Conservation (phyloP, 2,329 filamentous ascomycete species). For the Hypoxylon sp. region DNA sequence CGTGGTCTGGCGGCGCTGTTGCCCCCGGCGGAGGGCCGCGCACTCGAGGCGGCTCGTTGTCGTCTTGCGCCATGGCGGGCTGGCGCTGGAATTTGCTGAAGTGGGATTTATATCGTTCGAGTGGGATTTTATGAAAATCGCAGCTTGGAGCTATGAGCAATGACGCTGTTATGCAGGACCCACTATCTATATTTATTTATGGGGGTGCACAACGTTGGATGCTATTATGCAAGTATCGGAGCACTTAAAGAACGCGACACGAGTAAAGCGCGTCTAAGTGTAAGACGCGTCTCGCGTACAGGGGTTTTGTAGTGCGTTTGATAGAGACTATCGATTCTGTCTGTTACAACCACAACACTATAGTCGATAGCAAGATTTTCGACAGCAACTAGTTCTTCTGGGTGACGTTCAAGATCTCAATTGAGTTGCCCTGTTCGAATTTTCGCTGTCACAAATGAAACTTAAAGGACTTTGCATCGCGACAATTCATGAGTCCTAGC, state of each 20-base stretch:
- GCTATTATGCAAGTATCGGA: constrained; percentile 25
- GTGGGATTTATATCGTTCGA: constrained; percentile 24
- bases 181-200: constrained; percentile 16
- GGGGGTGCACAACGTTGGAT: not conserved
- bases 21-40: constrained; percentile 54
- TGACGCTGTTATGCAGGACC: constrained; percentile 35
- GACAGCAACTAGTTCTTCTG: not conserved
- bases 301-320: constrained; percentile 26
- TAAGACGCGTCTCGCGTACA: constrained; percentile 36
- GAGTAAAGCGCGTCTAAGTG: constrained; percentile 17
- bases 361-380: constrained; percentile 7
- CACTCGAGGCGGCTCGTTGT: constrained; percentile 42
- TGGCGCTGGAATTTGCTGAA: constrained; percentile 16
- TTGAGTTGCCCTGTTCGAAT: constrained; percentile 10
- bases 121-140: constrained; percentile 25
- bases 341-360: constrained; percentile 11
- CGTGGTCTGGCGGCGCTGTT: constrained; percentile 53
- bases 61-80: constrained; percentile 53
- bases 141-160: constrained; percentile 34
- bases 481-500: constrained; percentile 15
- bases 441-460: constrained; percentile 21
- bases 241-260: constrained; percentile 36
- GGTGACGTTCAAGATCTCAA: not conserved
- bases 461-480: not conserved
- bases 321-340: constrained; percentile 14